Base-by-base conservation (phyloP, 2,329 filamentous ascomycete genomes). In the Fonsecaea multimorphosa region DNA sequence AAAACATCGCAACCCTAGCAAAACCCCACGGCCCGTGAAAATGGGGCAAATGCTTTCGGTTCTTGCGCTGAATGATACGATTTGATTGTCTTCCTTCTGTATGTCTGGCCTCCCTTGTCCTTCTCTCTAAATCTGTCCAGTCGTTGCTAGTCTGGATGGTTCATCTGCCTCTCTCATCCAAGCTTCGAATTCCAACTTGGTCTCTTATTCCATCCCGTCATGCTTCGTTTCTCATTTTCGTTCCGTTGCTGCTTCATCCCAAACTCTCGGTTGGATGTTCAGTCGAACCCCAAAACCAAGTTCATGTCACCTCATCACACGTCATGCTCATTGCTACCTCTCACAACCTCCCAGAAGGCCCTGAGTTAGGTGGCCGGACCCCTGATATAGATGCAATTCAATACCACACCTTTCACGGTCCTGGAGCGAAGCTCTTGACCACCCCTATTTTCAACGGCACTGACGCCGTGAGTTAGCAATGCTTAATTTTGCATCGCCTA, bases 161-260 rank as follows among this genome's bases (percentile, higher is more conserved):
- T 49, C 44, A 9, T 24, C 44, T 49, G 44, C 44, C n/a, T n/a
- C 3, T 44, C 5, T 49, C 44, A 49, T 49, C 44, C 44, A 49
- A 49, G 19, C 19, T 24, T 49, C n/a, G 44, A n/a, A 49, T 49
- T 49, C 44, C 44, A 49, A 49, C 24, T 49, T 49, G 19, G 44
- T 49, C 44, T 24, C 44, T 24, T 49, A 49, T 49, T 49, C 44
- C 44, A 49, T 49, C 24, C 44, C 19, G 19, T 49, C 44, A 24
- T 49, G 44, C 24, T 49, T 24, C 44, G 44, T 49, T 49, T 49
- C 44, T 49, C 44, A 19, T 49, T 49, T 19, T 49, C 44, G 44
- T 49, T 24, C 44, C 44, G 11, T 11, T 1, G 44, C 44, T 3
- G 11, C 44, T 11, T 49, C 44, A 12, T 49, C 3, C 44, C 19